Evolutionary conservation across 2,329 filamentous ascomycete species (phyloP).

Genomic region (Coniochaeta ligniaria): DNA sequence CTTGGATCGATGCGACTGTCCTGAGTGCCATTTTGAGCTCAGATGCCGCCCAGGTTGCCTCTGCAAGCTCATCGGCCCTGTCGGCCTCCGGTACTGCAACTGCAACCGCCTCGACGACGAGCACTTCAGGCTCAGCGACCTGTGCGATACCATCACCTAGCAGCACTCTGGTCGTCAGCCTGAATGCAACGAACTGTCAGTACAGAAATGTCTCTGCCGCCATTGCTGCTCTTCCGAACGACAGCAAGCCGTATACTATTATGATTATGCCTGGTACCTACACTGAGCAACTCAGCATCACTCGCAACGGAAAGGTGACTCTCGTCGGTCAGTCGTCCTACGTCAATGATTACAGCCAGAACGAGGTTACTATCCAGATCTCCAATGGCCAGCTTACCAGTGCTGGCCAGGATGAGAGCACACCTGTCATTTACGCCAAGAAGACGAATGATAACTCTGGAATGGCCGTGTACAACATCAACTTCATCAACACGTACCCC

Average conservation of each 20-base stretch:
- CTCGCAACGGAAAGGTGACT: constrained; percentile 29
- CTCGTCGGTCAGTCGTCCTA: constrained; percentile 23
- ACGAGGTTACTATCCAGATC: constrained; percentile 27
- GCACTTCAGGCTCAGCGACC: constrained; percentile 17
- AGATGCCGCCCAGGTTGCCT: constrained; percentile 10
- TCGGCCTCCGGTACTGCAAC: background rate
- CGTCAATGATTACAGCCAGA: constrained; percentile 26
- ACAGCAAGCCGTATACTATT: constrained; percentile 30
- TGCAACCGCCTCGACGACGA: constrained; percentile 8
- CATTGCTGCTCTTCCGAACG: constrained; percentile 32
- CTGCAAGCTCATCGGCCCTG: constrained; percentile 5
- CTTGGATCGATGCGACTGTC: constrained; percentile 29
- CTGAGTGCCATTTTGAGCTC: constrained; percentile 20
- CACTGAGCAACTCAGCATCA: constrained; percentile 31
- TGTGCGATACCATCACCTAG: constrained; percentile 22
- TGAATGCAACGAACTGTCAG: constrained; percentile 11
- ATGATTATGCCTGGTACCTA: constrained; percentile 31
- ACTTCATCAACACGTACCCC: constrained; percentile 25
- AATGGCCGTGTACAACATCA: constrained; percentile 45
- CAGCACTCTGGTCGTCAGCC: no score
- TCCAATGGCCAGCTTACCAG: constrained; percentile 30
- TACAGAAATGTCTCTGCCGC: constrained; percentile 34
- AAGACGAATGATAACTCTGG: constrained; percentile 29
- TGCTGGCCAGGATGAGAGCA: constrained; percentile 30
- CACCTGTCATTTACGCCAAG: constrained; percentile 35